Conservation (phyloP, 371 early-diverging fungal species). For the Thermomucor indicae-seudaticae region DNA sequence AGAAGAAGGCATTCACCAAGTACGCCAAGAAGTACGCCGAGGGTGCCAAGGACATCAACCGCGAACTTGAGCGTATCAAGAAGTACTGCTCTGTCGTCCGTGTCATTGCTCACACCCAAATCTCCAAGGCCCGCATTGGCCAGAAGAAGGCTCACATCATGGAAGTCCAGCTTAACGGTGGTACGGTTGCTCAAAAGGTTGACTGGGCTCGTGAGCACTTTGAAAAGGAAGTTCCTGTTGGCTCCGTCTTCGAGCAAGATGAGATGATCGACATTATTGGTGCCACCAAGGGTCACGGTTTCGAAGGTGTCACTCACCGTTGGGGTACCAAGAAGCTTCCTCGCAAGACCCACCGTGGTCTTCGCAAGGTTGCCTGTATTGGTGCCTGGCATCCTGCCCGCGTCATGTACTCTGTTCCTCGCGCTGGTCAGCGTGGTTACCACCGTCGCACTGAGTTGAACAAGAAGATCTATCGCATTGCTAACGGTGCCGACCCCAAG, state of each 20-base stretch:
- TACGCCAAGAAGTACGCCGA: slow-evolving; percentile 97
- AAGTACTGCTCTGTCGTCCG: slow-evolving; percentile 99
- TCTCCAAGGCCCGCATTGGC: slow-evolving; percentile 90
- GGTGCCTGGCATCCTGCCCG: slow-evolving; percentile 99
- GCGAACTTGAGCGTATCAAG: slow-evolving; percentile 97
- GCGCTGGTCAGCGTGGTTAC: slow-evolving; percentile 99
- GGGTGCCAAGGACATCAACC: slow-evolving; percentile 83
- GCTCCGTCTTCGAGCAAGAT: slow-evolving; percentile 93
- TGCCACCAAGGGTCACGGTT: slow-evolving; percentile 99
- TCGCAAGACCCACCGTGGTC: slow-evolving; percentile 99
- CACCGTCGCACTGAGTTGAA: slow-evolving; percentile 99
- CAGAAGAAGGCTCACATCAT: slow-evolving; percentile 99
- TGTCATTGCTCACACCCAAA: slow-evolving; percentile 98
- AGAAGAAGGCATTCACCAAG: slow-evolving; percentile 99
- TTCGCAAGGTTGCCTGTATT: slow-evolving; percentile 99
- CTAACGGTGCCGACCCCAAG: slow-evolving; percentile 83
- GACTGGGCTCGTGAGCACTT: slow-evolving; percentile 97
- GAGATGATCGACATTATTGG: slow-evolving; percentile 99
- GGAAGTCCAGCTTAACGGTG: slow-evolving; percentile 99
- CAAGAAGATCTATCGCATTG: slow-evolving; percentile 99
- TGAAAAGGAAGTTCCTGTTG: slow-evolving; percentile 94
- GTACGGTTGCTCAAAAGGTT: slow-evolving; percentile 96
- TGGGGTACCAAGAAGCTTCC: slow-evolving; percentile 99
- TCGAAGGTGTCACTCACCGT: slow-evolving; percentile 99
- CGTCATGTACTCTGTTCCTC: slow-evolving; percentile 99